A percentile compares a stretch with the other conserved stretches of the same genome.
Evolutionary conservation across 768 basidiomycete species (phyloP).

Genomic region (Porpolomopsis calyptriformis): DNA sequence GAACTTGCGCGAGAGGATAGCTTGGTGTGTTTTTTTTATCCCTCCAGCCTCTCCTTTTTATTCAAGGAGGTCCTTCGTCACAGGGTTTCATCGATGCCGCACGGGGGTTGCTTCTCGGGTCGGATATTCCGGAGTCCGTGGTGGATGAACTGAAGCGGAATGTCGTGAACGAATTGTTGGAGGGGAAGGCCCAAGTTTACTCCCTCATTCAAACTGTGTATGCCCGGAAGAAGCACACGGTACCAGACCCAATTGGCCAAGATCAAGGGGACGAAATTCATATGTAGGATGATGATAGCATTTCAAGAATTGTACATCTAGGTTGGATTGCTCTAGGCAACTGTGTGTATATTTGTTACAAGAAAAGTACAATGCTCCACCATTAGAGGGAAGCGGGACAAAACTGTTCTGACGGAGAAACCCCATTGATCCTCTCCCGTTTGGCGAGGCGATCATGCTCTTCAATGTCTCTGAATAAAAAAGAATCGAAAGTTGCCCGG

Average conservation of each 20-base stretch:
- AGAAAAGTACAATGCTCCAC: background rate
- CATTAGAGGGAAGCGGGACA: no score
- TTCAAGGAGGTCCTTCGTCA: slow-evolving; percentile 1
- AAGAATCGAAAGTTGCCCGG: slow-evolving; percentile 4
- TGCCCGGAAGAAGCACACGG: background rate
- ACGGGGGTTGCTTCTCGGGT: slow-evolving; percentile 55
- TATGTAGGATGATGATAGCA: no score
- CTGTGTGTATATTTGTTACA: background rate
- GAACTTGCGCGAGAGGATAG: slow-evolving; percentile 48
- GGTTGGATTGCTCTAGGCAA: background rate
- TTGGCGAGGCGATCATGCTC: slow-evolving; percentile 59
- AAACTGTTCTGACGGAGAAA: no score
- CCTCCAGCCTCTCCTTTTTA: background rate
- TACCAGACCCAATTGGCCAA: background rate
- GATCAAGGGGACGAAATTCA: no score
- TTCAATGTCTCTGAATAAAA: slow-evolving; percentile 51
- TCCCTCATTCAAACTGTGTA: background rate
- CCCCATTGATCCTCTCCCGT: slow-evolving; percentile 23
- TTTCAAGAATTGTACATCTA: background rate
- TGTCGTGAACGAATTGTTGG: slow-evolving; percentile 41
- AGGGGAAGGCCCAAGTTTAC: slow-evolving; percentile 17
- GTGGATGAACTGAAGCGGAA: slow-evolving; percentile 45
- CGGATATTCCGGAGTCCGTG: slow-evolving; percentile 42
- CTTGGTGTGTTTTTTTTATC: slow-evolving; percentile 22
- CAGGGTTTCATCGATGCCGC: slow-evolving; percentile 59